phyloP scores from a whole-genome alignment of 176 grass and related monocot species.

The Stipa capillata region DNA sequence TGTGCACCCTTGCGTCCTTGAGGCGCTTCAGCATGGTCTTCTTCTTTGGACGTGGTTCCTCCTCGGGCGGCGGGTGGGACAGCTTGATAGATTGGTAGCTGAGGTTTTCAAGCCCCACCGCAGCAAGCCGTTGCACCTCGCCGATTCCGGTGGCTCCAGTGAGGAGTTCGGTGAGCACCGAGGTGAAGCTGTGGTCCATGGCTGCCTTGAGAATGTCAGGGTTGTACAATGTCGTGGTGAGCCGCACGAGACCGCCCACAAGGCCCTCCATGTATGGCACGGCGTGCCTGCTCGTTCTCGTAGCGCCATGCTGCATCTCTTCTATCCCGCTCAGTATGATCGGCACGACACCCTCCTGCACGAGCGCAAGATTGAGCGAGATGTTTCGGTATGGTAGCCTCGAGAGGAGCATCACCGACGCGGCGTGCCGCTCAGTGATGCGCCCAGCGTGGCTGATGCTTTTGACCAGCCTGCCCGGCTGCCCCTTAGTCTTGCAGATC shows the following conservation, averaged over 20 bases:
- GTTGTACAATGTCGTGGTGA: conserved; percentile 65
- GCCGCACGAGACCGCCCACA: conserved; percentile 57
- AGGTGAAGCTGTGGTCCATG: conserved; percentile 45
- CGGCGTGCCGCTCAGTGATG: conserved; percentile 52
- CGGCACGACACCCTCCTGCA: conserved; percentile 42
- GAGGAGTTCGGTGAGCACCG: conserved; percentile 47
- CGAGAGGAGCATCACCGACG: conserved; percentile 44
- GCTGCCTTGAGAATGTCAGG: conserved; percentile 47
- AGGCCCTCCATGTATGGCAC: conserved; percentile 62
- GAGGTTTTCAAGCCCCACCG: conserved; percentile 74
- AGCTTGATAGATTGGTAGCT: conserved; percentile 63
- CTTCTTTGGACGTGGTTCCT: conserved; percentile 32
- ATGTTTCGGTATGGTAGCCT: conserved; percentile 64
- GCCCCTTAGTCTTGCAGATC: conserved; percentile 74
- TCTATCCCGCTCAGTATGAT: conserved; percentile 43
- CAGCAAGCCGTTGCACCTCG: conserved; percentile 64
- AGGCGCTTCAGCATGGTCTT: conserved; percentile 38
- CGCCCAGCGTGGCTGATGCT: conserved; percentile 30
- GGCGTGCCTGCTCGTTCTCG: conserved; percentile 35
- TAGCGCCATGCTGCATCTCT: conserved; percentile 34
- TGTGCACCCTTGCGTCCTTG: conserved; percentile 39
- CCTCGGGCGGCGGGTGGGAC: conserved; percentile 46
- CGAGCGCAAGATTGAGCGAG: conserved; percentile 60
- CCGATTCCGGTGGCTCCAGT: conserved; percentile 24
- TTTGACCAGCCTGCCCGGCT: conserved; percentile 49